A percentile compares a stretch with the other conserved stretches of the same genome.
Conservation (phyloP, 2,329 filamentous ascomycete species). For the Penicillium decumbens region DNA sequence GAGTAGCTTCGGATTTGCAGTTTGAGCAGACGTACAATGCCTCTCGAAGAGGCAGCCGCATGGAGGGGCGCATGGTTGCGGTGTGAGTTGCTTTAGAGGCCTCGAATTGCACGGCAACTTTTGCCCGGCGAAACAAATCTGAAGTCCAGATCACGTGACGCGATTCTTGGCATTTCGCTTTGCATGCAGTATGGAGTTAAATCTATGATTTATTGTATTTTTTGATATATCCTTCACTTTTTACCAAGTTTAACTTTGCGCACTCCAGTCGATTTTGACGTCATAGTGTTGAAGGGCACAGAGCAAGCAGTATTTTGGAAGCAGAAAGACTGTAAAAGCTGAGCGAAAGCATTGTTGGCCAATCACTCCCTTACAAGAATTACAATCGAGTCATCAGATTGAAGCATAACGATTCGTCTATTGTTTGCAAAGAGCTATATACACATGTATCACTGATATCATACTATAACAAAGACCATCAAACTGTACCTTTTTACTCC, state of each 20-base stretch:
- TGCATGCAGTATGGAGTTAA: too few relatives aligned
- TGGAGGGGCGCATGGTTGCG: slow-evolving; percentile 37
- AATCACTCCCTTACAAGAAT: slow-evolving; percentile 32
- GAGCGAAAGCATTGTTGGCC: slow-evolving; percentile 44
- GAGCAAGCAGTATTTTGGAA: slow-evolving; percentile 23
- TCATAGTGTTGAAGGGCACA: slow-evolving; percentile 10
- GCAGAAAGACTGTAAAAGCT: slow-evolving; percentile 46
- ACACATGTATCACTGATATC: slow-evolving; percentile 24
- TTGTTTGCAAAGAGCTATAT: slow-evolving; percentile 18
- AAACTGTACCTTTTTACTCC: slow-evolving; percentile 45
- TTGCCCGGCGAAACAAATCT: slow-evolving; percentile 25
- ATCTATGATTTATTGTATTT: too few relatives aligned
- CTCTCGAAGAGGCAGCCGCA: slow-evolving; percentile 38
- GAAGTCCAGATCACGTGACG: slow-evolving; percentile 25
- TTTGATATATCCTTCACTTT: too few relatives aligned
- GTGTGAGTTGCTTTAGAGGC: slow-evolving; percentile 7
- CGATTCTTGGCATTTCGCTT: slow-evolving; percentile 12
- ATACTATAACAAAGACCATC: slow-evolving; percentile 9
- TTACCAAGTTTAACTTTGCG: too few relatives aligned
- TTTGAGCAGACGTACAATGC: slow-evolving; percentile 39
- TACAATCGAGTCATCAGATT: neutral
- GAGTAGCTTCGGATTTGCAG: slow-evolving; percentile 37
- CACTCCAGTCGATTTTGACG: too few relatives aligned
- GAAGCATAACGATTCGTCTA: slow-evolving; percentile 5
- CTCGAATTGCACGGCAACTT: slow-evolving; percentile 14